Evolutionary conservation across 495 filamentous ascomycete species (phyloP).

Genomic region (Viridothelium virens): DNA sequence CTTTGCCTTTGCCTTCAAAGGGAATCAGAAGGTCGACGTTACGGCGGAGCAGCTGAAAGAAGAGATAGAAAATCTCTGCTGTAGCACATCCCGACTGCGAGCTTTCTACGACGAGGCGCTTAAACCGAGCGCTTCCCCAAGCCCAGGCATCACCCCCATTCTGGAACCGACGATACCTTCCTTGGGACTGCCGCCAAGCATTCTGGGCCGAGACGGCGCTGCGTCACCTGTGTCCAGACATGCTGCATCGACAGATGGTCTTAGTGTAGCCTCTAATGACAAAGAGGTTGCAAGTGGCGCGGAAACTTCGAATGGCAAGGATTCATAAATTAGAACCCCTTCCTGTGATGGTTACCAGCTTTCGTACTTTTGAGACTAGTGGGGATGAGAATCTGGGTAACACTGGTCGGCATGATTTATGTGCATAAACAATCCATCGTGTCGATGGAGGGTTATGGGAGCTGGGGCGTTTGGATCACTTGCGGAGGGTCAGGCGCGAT

Average conservation of each 20-base stretch:
- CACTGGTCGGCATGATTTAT: too few species aligned
- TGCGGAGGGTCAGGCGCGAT: not conserved
- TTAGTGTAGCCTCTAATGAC: not conserved
- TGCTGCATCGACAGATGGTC: not conserved
- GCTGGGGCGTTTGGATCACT: not conserved
- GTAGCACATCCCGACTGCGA: constrained; percentile 16
- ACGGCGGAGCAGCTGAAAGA: constrained; percentile 33
- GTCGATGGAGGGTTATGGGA: too few species aligned
- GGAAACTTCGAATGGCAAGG: too few species aligned
- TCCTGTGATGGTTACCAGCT: too few species aligned
- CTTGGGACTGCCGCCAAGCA: constrained; percentile 36
- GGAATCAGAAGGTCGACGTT: not conserved
- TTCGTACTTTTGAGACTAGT: too few species aligned
- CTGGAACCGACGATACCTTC: constrained; percentile 39
- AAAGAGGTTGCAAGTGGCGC: not conserved
- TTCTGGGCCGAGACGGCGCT: constrained; percentile 20
- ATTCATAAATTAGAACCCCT: too few species aligned
- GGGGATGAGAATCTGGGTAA: not conserved
- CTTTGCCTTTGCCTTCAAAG: not conserved
- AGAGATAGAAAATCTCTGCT: constrained; percentile 25
- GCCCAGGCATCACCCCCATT: constrained; percentile 19
- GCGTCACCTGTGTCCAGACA: not conserved
- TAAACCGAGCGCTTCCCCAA: constrained; percentile 7
- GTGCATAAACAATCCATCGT: too few species aligned
- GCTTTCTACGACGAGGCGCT: constrained; percentile 30